Evolutionary conservation across 228 moss, liverwort and hornwort species (phyloP).

Genomic region (Sphagnum fallax): DNA sequence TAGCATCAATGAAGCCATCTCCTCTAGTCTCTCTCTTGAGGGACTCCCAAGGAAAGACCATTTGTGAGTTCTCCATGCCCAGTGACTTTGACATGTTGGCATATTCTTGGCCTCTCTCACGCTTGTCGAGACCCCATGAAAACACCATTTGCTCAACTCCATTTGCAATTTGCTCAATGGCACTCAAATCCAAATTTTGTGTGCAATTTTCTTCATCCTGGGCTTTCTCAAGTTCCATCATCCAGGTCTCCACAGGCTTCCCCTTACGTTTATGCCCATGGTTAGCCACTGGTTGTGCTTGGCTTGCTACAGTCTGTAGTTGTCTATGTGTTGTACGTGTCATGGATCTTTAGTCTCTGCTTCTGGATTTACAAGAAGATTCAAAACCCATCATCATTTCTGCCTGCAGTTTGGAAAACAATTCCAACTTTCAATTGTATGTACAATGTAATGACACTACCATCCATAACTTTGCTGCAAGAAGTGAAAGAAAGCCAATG

Average conservation of each 20-base stretch:
- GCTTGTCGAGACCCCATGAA: slow-evolving; percentile 26
- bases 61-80: slow-evolving; percentile 12
- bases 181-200: slow-evolving; percentile 20
- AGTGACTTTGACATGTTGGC: slow-evolving; percentile 22
- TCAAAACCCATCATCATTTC: too few relatives aligned
- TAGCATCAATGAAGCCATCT: too few relatives aligned
- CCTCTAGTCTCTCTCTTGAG: slow-evolving; percentile 3
- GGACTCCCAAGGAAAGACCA: slow-evolving; percentile 17
- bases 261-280: slow-evolving; percentile 52
- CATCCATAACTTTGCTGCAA: too few relatives aligned
- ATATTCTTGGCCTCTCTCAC: slow-evolving; percentile 29
- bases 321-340: slow-evolving; percentile 9
- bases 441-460: too few relatives aligned
- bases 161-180: slow-evolving; percentile 38
- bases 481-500: too few relatives aligned
- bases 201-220: slow-evolving; percentile 39
- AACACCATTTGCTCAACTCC: slow-evolving; percentile 48
- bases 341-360: slow-evolving; percentile 6
- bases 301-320: neutral
- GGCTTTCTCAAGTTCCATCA: slow-evolving; percentile 41
- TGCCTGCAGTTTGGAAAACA: too few relatives aligned
- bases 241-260: slow-evolving; percentile 40
- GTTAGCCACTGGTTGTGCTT: slow-evolving; percentile 15
- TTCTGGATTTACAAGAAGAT: too few relatives aligned
- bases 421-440: too few relatives aligned